Percentiles rank a stretch among this genome's conserved stretches.
Conservation (phyloP, 768 basidiomycete species). For the Suillus subalutaceus region DNA sequence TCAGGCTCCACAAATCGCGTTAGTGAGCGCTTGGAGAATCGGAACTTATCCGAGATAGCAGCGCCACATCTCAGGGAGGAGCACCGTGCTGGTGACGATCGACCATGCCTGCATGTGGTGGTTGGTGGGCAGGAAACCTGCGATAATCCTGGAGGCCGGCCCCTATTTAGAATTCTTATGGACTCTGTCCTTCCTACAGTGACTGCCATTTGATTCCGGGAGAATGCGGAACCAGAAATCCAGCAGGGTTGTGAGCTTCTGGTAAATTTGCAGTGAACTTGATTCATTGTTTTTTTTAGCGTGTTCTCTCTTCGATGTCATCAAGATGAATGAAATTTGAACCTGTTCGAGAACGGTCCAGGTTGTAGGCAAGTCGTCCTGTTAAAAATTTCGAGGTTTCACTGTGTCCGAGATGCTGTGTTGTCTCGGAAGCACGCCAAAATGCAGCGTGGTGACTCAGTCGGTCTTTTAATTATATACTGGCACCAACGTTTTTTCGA, state of each 20-base stretch:
- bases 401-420: neutral
- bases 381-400: neutral
- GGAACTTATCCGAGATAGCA: neutral
- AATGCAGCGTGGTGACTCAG: neutral
- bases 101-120: neutral
- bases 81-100: neutral
- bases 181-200: too few relatives aligned
- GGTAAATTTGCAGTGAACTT: neutral
- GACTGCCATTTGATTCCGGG: neutral
- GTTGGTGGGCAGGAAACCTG: neutral
- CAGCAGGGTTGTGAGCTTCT: neutral
- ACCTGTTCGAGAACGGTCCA: neutral
- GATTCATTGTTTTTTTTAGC: neutral
- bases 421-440: neutral
- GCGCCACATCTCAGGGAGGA: neutral
- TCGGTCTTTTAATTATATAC: neutral
- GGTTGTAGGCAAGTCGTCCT: neutral
- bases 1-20: too few relatives aligned
- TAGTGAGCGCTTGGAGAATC: neutral
- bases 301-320: neutral
- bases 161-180: neutral
- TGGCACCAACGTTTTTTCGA: neutral
- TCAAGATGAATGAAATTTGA: neutral
- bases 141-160: neutral
- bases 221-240: neutral